Percentiles rank a stretch among this genome's conserved stretches.
Conservation (phyloP, 2,329 filamentous ascomycete species). For the Colletotrichum spaethianum region DNA sequence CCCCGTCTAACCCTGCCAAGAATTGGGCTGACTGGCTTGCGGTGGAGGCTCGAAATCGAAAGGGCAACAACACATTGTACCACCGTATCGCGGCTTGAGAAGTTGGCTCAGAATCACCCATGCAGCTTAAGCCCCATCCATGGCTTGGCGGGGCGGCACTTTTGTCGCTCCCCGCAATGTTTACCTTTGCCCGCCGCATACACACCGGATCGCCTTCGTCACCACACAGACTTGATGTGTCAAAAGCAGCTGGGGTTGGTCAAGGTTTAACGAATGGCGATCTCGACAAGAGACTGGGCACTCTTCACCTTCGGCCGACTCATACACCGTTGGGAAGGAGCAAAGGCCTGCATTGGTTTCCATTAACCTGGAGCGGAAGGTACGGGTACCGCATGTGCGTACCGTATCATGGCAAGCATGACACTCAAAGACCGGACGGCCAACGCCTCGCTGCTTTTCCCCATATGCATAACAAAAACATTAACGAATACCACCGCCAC, state of each 20-base stretch:
- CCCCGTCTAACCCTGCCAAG: not conserved
- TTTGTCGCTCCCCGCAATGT: not conserved
- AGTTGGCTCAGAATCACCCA: not conserved
- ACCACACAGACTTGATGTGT: conserved; percentile 5
- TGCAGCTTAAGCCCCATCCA: not conserved
- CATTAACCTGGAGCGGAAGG: not conserved
- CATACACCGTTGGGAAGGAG: not conserved
- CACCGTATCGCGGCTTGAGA: not conserved
- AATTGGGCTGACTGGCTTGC: not conserved
- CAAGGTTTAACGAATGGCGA: not conserved
- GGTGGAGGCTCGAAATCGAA: conserved; percentile 1
- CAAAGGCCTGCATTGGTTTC: not conserved
- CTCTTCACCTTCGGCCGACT: not conserved
- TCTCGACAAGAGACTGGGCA: not conserved
- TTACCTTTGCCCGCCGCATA: not conserved
- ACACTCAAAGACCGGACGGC: not conserved
- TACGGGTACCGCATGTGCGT: not conserved
- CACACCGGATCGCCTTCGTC: conserved; percentile 7
- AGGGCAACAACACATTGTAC: no score
- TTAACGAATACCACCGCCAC: not conserved
- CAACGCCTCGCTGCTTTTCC: not conserved
- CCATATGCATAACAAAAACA: not conserved
- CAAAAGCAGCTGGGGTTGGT: conserved; percentile 1
- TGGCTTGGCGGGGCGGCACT: conserved; percentile 8
- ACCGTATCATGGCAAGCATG: not conserved